Evolutionary conservation across 2,329 filamentous ascomycete species (phyloP).

Genomic region (Emmonsiellopsis sp.): DNA sequence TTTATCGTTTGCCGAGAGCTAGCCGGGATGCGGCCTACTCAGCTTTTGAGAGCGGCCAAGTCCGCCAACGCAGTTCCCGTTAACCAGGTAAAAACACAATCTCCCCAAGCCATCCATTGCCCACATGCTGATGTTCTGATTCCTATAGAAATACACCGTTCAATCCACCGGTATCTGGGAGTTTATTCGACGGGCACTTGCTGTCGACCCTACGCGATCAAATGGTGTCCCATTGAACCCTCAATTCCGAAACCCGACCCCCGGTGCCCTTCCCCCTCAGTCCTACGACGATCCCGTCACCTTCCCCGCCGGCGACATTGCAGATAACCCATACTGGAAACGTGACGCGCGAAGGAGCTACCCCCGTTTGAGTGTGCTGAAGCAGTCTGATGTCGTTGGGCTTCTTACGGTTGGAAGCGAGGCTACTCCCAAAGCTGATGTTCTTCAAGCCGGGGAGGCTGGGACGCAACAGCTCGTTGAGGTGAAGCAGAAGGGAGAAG

Average conservation of each 20-base stretch:
- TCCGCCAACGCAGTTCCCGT: constrained; percentile 30
- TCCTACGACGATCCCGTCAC: constrained; percentile 76
- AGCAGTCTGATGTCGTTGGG: constrained; percentile 75
- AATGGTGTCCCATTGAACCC: constrained; percentile 89
- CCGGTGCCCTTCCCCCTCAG: constrained; percentile 60
- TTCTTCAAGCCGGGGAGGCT: constrained; percentile 62
- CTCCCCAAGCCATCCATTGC: neutral
- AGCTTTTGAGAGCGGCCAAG: constrained; percentile 29
- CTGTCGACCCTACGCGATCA: constrained; percentile 80
- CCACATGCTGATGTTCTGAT: neutral
- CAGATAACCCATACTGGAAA: constrained; percentile 94
- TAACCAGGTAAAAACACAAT: constrained; percentile 22
- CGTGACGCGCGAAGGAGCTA: constrained; percentile 79
- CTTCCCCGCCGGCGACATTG: constrained; percentile 73
- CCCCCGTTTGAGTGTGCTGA: constrained; percentile 68
- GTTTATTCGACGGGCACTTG: constrained; percentile 63
- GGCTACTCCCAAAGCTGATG: constrained; percentile 68
- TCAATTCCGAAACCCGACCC: constrained; percentile 80
- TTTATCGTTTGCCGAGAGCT: neutral
- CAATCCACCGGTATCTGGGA: constrained; percentile 88
- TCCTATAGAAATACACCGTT: constrained; percentile 80
- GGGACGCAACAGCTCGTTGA: constrained; percentile 67
- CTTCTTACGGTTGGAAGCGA: constrained; percentile 79
- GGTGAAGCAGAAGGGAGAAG: constrained; percentile 64
- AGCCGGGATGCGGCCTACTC: constrained; percentile 18